These are phyloP conservation scores for Yamadazyma trypodendri DNA, from an alignment of 1,139 yeast genomes.

Conservation along the genomic window DNA sequence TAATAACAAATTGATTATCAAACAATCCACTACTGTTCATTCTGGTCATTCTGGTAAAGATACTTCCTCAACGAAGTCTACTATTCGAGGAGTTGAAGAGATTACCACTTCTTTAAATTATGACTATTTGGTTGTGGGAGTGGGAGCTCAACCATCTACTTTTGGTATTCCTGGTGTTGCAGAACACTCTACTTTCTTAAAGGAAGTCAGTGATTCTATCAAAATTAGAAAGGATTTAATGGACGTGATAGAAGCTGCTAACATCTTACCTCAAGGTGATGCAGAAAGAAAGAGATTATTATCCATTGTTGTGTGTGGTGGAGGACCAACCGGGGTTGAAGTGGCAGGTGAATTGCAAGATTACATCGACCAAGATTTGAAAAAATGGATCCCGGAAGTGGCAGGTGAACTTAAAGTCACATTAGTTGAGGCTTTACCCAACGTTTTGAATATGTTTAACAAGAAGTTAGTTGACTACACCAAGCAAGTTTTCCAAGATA, in stretches of 20 bases:
- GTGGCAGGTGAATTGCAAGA: constrained; percentile 95
- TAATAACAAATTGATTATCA: constrained; percentile 49
- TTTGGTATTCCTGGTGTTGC: constrained; percentile 93
- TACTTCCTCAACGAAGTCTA: constrained; percentile 51
- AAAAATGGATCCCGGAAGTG: constrained; percentile 85
- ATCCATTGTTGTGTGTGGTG: constrained; percentile 87
- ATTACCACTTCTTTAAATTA: constrained; percentile 54
- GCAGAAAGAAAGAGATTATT: constrained; percentile 79
- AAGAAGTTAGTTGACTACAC: constrained; percentile 83
- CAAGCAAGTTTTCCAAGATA: constrained; percentile 74
- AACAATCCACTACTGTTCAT: constrained; percentile 51
- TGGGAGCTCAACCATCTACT: constrained; percentile 90
- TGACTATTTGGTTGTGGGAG: constrained; percentile 84
- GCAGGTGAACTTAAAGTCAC: constrained; percentile 79
- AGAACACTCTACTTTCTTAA: constrained; percentile 80
- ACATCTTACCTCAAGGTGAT: constrained; percentile 69
- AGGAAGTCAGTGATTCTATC: constrained; percentile 82
- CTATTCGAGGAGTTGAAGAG: constrained; percentile 36
- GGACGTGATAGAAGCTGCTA: constrained; percentile 78
- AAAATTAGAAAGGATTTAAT: constrained; percentile 72
- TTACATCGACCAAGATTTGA: constrained; percentile 86
- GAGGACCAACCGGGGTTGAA: constrained; percentile 97
- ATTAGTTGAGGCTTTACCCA: constrained; percentile 87
- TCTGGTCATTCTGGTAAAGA: constrained; percentile 56
- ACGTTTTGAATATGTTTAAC: constrained; percentile 85